These are phyloP conservation scores for Epicoccum nigrum DNA, from an alignment of 2,329 filamentous ascomycete genomes.

Conservation along the genomic window DNA sequence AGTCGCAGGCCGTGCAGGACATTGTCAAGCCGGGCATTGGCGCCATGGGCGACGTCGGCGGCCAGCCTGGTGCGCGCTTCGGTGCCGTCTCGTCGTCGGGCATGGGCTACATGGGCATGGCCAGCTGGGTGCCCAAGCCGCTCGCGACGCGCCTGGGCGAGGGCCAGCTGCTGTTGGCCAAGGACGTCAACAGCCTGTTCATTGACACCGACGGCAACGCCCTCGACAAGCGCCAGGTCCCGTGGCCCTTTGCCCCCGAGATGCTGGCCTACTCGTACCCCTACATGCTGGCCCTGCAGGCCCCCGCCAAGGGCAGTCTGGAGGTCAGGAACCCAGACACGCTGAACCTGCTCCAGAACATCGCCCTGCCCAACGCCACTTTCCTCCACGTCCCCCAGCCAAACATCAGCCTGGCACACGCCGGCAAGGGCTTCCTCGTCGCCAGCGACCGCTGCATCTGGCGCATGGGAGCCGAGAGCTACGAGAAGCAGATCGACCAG, in stretches of 20 bases:
- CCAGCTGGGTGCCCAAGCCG: conserved; percentile 88
- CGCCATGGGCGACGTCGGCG: conserved; percentile 68
- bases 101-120: conserved; percentile 97
- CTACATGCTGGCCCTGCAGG: conserved; percentile 86
- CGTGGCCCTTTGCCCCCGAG: conserved; percentile 87
- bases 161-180: conserved; percentile 89
- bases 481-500: conserved; percentile 86
- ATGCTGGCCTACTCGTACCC: conserved; percentile 96
- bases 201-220: conserved; percentile 83
- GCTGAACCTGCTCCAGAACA: conserved; percentile 83
- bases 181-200: conserved; percentile 95
- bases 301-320: conserved; percentile 79
- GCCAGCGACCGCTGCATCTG: conserved; percentile 90
- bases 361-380: conserved; percentile 79
- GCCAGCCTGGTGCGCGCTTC: conserved; percentile 73
- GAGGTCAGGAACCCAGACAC: conserved; percentile 95
- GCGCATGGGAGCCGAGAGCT: conserved; percentile 93
- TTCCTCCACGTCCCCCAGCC: conserved; percentile 91
- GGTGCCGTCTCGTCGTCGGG: conserved; percentile 82
- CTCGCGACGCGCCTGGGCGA: conserved; percentile 82
- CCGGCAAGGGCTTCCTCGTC: conserved; percentile 93
- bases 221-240: conserved; percentile 84
- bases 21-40: conserved; percentile 82
- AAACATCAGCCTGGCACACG: conserved; percentile 91
- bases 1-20: conserved; percentile 74